phyloP scores from a whole-genome alignment of 2,329 filamentous ascomycete species.

The Emergomyces pasteurianus region DNA sequence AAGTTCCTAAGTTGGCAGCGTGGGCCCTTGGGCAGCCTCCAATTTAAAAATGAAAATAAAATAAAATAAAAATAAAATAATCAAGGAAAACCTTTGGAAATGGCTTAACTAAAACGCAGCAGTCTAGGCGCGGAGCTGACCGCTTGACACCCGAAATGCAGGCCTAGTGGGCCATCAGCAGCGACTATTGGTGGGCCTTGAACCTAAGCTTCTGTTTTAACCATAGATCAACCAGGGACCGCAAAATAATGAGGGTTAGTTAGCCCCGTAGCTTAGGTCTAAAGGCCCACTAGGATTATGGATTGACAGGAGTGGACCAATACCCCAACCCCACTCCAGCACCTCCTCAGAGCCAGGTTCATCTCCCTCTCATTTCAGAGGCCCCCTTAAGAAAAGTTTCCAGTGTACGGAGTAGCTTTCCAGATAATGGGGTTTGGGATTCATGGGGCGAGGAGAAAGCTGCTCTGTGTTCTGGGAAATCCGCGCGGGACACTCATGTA shows the following conservation, averaged over 20 bases:
- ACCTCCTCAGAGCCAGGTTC: not conserved
- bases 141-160: not conserved
- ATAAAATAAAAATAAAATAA: too few species aligned
- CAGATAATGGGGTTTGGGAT: not conserved
- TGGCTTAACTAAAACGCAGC: not conserved
- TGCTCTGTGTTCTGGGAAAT: not conserved
- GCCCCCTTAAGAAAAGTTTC: too few species aligned
- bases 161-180: too few species aligned
- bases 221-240: not conserved
- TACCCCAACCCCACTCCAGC: not conserved
- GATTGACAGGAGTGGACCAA: not conserved
- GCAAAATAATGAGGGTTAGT: not conserved
- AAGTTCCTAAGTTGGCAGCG: too few species aligned
- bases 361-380: not conserved
- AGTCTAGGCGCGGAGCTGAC: not conserved
- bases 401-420: too few species aligned
- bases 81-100: not conserved
- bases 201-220: not conserved
- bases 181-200: not conserved
- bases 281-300: not conserved
- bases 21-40: not conserved
- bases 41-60: not conserved
- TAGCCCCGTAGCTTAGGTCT: not conserved
- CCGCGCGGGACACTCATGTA: not conserved
- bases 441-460: not conserved